Conservation (phyloP, 768 basidiomycete species). For the Harrya chromipes region DNA sequence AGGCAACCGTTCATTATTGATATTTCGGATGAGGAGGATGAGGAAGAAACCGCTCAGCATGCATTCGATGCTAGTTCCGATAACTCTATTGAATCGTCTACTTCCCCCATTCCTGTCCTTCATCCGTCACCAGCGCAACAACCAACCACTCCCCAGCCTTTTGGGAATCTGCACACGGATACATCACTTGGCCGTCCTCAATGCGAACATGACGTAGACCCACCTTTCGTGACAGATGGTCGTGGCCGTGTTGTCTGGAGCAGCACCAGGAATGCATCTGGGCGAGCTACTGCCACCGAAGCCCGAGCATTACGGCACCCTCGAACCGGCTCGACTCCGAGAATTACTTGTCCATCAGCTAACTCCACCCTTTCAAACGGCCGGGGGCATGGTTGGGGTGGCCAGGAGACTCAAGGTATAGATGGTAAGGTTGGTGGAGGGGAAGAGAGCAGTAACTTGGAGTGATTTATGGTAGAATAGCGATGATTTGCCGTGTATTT, state of each 20-base stretch:
- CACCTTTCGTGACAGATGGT: conserved; percentile 63
- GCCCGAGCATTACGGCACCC: conserved; percentile 20
- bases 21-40: conserved; percentile 31
- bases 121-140: conserved; percentile 5
- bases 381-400: conserved; percentile 18
- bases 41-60: conserved; percentile 7
- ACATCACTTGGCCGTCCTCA: conserved; percentile 11
- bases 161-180: conserved; percentile 2
- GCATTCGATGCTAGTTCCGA: neutral
- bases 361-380: conserved; percentile 9
- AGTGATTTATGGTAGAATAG: conserved; percentile 7
- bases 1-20: conserved; percentile 31
- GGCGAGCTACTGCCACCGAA: conserved; percentile 16
- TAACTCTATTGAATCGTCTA: neutral
- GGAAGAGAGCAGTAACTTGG: conserved; percentile 11
- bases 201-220: conserved; percentile 36
- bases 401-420: conserved; percentile 17
- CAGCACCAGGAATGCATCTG: conserved; percentile 25
- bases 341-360: conserved; percentile 16
- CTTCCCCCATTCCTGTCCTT: neutral
- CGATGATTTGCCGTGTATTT: conserved; percentile 9
- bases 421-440: conserved; percentile 18
- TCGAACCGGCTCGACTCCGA: conserved; percentile 20
- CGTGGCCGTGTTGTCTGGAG: conserved; percentile 57
- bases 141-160: neutral